Conservation (phyloP, 148 eudicot genomes). For the Cornus florida region DNA sequence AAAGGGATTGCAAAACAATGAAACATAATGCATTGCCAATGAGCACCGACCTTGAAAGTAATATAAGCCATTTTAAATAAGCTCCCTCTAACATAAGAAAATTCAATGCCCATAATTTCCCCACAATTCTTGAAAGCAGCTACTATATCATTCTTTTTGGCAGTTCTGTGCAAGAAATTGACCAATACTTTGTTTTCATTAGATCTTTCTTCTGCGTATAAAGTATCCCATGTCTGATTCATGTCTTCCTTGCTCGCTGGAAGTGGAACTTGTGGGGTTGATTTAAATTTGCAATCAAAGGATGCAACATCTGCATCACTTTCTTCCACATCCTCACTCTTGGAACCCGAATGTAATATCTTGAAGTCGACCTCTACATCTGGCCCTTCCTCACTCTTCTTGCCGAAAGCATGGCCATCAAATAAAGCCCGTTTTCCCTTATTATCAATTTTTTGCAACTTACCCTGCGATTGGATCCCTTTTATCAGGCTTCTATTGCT, state of each 20-base stretch:
- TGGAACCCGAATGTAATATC: background rate
- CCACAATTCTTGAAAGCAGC: slow-evolving; percentile 17
- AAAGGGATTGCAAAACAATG: background rate
- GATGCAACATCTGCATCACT: background rate
- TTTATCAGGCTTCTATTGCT: background rate
- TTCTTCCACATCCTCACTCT: background rate
- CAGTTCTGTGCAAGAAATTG: slow-evolving; percentile 11
- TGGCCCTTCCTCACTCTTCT: background rate
- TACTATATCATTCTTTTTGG: background rate
- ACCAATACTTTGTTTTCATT: slow-evolving; percentile 21
- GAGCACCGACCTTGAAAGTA: slow-evolving; percentile 21
- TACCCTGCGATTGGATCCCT: background rate
- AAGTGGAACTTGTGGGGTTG: background rate
- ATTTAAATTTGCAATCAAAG: slow-evolving; percentile 1
- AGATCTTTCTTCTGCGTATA: background rate
- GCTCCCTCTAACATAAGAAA: slow-evolving; percentile 1
- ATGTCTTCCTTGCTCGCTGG: background rate
- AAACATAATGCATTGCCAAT: background rate
- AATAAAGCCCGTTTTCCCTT: background rate
- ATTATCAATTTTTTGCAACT: background rate
- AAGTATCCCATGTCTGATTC: background rate
- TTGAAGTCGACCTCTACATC: background rate
- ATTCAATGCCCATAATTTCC: slow-evolving; percentile 12
- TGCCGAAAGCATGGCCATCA: background rate
- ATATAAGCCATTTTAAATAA: slow-evolving; percentile 16